Evolutionary conservation across 177 flowering plant species (phyloP).

Genomic region (Vitis hybrid): DNA sequence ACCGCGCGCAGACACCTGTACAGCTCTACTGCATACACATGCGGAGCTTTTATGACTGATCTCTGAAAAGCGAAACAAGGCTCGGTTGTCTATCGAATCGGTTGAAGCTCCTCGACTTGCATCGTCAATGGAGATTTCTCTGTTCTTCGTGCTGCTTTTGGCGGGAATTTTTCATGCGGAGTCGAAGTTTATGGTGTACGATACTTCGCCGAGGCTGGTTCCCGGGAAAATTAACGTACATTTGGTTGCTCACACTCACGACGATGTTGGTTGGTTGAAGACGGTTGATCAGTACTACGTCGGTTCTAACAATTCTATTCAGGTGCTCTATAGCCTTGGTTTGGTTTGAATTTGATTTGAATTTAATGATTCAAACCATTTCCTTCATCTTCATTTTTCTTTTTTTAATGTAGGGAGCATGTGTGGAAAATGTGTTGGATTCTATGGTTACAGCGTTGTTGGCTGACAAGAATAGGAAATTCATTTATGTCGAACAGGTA

Average conservation of each 20-base stretch:
- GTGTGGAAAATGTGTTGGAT: constrained; percentile 63
- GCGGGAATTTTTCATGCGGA: constrained; percentile 20
- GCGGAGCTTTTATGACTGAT: no score
- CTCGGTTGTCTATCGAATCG: no score
- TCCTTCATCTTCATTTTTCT: neutral
- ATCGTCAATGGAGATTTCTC: constrained; percentile 1
- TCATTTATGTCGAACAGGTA: constrained; percentile 74
- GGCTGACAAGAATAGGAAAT: constrained; percentile 55
- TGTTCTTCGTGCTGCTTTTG: constrained; percentile 6
- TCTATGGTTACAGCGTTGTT: constrained; percentile 47
- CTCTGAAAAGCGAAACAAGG: no score
- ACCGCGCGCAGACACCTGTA: no score
- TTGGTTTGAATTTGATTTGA: no score
- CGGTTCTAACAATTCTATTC: constrained; percentile 49
- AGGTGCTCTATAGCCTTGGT: neutral
- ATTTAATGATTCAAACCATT: no score
- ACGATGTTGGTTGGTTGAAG: constrained; percentile 85
- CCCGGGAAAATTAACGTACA: constrained; percentile 75
- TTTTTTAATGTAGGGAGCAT: constrained; percentile 43
- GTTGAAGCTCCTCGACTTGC: neutral
- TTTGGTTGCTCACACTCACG: constrained; percentile 78
- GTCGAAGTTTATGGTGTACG: constrained; percentile 50
- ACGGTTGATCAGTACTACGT: constrained; percentile 85
- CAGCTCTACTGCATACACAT: no score
- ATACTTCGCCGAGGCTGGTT: constrained; percentile 52